Evolutionary conservation across 169 alveolate species (phyloP).

Genomic region (Gregarina niphandrodes): DNA sequence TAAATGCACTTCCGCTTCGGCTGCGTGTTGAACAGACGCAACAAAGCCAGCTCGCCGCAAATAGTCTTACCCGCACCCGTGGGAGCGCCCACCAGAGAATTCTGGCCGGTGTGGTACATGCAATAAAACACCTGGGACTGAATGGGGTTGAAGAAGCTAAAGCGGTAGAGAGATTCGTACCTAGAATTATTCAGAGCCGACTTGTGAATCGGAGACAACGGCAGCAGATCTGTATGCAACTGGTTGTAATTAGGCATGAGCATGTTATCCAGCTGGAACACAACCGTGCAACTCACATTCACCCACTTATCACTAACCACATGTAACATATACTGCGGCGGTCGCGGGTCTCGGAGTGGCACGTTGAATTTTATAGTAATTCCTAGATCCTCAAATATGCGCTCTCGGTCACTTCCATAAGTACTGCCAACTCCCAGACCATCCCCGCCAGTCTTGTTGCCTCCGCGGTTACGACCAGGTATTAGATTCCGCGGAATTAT

Average conservation of each 20-base stretch:
- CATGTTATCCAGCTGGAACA: slow-evolving; percentile 15
- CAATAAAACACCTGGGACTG: slow-evolving; percentile 62
- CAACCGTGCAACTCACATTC: no score
- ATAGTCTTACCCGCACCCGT: slow-evolving; percentile 95
- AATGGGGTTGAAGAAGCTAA: slow-evolving; percentile 26
- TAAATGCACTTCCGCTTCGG: slow-evolving; percentile 69
- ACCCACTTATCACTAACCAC: neutral
- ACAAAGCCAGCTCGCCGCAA: slow-evolving; percentile 84
- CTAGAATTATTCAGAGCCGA: slow-evolving; percentile 15
- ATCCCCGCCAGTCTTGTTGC: no score
- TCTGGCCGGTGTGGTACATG: slow-evolving; percentile 75
- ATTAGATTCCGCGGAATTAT: no score
- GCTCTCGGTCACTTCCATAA: no score
- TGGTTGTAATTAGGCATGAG: slow-evolving; percentile 14
- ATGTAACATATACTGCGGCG: slow-evolving; percentile 70
- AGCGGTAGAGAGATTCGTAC: slow-evolving; percentile 19
- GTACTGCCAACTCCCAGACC: no score
- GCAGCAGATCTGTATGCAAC: slow-evolving; percentile 24
- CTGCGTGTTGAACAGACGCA: slow-evolving; percentile 45
- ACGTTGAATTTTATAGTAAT: slow-evolving; percentile 67
- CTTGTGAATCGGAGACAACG: slow-evolving; percentile 19
- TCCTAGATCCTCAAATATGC: slow-evolving; percentile 31
- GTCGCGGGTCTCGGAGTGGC: slow-evolving; percentile 81
- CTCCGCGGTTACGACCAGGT: no score
- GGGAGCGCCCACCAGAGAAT: slow-evolving; percentile 96